Evolutionary conservation across 495 filamentous ascomycete genomes (phyloP), one percentile per base, ranked within the genome.

Genomic region (Usnea hakonensis): DNA sequence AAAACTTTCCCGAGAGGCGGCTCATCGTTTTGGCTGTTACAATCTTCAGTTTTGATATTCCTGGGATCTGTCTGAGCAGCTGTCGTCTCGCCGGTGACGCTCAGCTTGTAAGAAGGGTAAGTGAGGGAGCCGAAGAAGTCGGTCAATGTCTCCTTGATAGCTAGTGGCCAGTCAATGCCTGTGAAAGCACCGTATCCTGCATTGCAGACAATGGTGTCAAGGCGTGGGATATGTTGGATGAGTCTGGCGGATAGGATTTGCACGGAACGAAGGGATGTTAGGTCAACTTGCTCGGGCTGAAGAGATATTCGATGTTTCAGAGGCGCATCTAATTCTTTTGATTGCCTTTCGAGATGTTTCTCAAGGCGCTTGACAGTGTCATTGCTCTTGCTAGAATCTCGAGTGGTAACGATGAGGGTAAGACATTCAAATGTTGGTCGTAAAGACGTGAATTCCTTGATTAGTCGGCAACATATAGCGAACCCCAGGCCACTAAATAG

Each of bases 141-240:
- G n/a, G 81, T 85, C 48, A 85, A 62, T 23, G 91, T 72, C 30
- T 74, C 76, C 76, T 80, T 85, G 60, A 83, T 74, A 14, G 87
- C 82, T 21, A 60, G 58, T 32, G 77, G 71, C 89, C 89, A 97
- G 73, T 91, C 73, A 41, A 96, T 70, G n/a, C 87, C 89, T 10
- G 75, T 82, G 85, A 89, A 93, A 13, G 89, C 89, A n/a, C 91
- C 92, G 32, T 90, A 81, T 3, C 92, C 95, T 28, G 94, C 94
- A 73, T 96, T 96, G 71, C 91, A 85, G 48, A 97, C 79, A 11
- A 90, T 79, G 6, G 81, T 80, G 70, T 97, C 90, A 61, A 98
- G 79, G 67, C 86, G 86, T 17, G 88, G 85, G 65, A 87, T 63
- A 23, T 58, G 55, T 7, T 67, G 57, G 19, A 76, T 63, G 32